These are phyloP conservation scores for Brassica rapa DNA, from an alignment of 345 rosid genomes.

Conservation along the genomic window DNA sequence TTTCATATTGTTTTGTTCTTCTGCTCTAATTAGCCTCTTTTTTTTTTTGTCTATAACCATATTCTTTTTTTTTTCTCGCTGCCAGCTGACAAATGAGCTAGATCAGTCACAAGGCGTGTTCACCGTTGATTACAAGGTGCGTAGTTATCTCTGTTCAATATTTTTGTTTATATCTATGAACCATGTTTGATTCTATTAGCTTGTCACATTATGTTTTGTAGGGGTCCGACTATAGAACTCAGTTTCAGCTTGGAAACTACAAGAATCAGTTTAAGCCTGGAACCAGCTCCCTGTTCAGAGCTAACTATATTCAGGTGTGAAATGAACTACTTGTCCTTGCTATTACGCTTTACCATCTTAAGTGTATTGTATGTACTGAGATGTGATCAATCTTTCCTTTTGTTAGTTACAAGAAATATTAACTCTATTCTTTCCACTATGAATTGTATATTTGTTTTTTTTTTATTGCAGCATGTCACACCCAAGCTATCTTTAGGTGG, in stretches of 20 bases:
- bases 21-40: neutral
- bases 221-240: constrained; percentile 83
- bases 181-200: neutral
- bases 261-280: constrained; percentile 67
- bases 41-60: neutral
- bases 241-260: constrained; percentile 71
- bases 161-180: neutral
- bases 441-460: no score
- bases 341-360: neutral
- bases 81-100: constrained; percentile 69
- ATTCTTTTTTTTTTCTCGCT: constrained; percentile 19
- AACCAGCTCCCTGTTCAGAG: constrained; percentile 64
- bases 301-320: constrained; percentile 92
- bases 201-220: constrained; percentile 26
- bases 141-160: neutral
- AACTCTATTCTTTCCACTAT: neutral
- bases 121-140: constrained; percentile 81
- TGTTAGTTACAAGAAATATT: neutral
- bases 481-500: constrained; percentile 75
- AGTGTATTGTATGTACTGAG: neutral
- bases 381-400: neutral
- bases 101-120: constrained; percentile 69
- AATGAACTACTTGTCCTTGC: neutral
- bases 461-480: constrained; percentile 70
- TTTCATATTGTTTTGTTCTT: neutral